Evolutionary conservation across 2,329 filamentous ascomycete species (phyloP).

Genomic region (Zymoseptoria crescenta): DNA sequence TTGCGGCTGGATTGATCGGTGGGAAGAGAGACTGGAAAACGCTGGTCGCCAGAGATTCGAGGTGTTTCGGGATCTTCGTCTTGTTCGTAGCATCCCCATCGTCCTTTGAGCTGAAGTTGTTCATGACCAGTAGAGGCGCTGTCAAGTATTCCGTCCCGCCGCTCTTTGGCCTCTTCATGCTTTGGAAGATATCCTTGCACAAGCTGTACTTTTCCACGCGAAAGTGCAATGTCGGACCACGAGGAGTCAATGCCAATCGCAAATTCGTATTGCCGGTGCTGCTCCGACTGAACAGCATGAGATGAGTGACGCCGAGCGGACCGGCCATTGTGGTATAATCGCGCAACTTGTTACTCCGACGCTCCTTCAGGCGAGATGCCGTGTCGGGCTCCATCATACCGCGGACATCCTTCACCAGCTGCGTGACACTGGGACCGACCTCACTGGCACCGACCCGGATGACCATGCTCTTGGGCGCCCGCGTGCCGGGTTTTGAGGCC

Average conservation of each 20-base stretch:
- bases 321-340: slow-evolving; percentile 96
- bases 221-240: slow-evolving; percentile 90
- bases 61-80: slow-evolving; percentile 68
- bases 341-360: slow-evolving; percentile 75
- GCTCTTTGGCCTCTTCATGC: slow-evolving; percentile 73
- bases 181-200: slow-evolving; percentile 78
- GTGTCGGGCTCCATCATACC: slow-evolving; percentile 95
- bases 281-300: slow-evolving; percentile 87
- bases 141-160: slow-evolving; percentile 75
- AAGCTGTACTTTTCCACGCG: slow-evolving; percentile 90
- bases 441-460: slow-evolving; percentile 93
- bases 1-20: slow-evolving; percentile 85
- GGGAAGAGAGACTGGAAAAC: slow-evolving; percentile 96
- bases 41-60: slow-evolving; percentile 85
- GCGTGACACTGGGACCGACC: slow-evolving; percentile 82
- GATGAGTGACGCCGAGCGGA: slow-evolving; percentile 82
- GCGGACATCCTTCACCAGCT: slow-evolving; percentile 84
- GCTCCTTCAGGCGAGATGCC: slow-evolving; percentile 79
- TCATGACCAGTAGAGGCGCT: slow-evolving; percentile 93
- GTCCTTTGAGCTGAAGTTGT: slow-evolving; percentile 70
- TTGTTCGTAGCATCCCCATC: slow-evolving; percentile 38
- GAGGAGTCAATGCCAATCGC: slow-evolving; percentile 75
- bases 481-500: slow-evolving; percentile 46
- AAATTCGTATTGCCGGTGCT: slow-evolving; percentile 87
- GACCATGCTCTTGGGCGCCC: slow-evolving; percentile 91